Conservation (phyloP, 495 filamentous ascomycete genomes). For the Penicillium nucicola region DNA sequence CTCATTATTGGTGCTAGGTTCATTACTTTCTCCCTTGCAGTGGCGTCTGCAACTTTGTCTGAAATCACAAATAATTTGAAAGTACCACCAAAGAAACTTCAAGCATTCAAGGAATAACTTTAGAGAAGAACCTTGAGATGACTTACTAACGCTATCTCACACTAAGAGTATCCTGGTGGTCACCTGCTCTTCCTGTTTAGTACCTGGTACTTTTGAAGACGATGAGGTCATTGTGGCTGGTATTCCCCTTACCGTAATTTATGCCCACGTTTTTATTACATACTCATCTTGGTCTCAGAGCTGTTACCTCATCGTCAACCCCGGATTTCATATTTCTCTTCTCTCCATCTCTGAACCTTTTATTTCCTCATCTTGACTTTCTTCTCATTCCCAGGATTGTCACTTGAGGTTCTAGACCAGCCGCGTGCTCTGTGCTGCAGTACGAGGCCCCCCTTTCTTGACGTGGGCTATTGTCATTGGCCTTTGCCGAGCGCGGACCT, state of each 20-base stretch:
- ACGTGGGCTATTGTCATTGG: conserved; percentile 46
- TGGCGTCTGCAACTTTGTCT: too few species aligned
- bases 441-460: conserved; percentile 23
- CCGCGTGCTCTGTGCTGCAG: conserved; percentile 27
- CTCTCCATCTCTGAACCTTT: not conserved
- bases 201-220: too few species aligned
- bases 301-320: not conserved
- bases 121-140: too few species aligned
- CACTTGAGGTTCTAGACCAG: conserved; percentile 16
- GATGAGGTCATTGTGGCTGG: conserved; percentile 22
- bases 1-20: too few species aligned
- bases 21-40: too few species aligned
- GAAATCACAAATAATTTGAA: too few species aligned
- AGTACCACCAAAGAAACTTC: too few species aligned
- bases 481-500: conserved; percentile 23
- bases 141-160: too few species aligned
- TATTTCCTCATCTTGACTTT: not conserved
- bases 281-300: not conserved
- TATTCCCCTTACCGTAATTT: conserved; percentile 8
- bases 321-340: conserved; percentile 4
- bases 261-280: not conserved
- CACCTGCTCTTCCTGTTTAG: too few species aligned
- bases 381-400: not conserved
- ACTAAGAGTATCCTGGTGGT: too few species aligned
- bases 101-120: too few species aligned